A percentile compares a stretch with the other conserved stretches of the same genome.
Evolutionary conservation across 805 yeast genomes (phyloP).

Genomic region (Jamesozyma jinghongensis): DNA sequence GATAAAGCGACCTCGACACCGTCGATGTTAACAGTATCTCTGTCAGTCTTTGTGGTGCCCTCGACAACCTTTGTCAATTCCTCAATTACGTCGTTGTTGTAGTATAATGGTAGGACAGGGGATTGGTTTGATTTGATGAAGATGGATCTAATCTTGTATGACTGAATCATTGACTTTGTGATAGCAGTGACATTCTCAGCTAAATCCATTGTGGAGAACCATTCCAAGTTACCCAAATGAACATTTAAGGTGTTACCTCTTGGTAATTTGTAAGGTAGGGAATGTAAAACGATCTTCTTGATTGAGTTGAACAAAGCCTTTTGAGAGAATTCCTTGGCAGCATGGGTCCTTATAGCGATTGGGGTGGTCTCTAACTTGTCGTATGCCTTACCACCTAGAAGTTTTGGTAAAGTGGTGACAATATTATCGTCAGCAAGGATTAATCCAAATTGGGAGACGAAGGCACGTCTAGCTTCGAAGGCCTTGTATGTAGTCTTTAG

Average conservation of each 20-base stretch:
- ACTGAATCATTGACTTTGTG: conserved; percentile 36
- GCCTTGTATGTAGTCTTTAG: conserved; percentile 79
- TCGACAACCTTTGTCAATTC: conserved; percentile 27
- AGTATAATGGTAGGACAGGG: conserved; percentile 78
- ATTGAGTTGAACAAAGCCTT: conserved; percentile 51
- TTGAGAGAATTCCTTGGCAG: conserved; percentile 32
- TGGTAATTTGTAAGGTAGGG: conserved; percentile 59
- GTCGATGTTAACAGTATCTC: conserved; percentile 26
- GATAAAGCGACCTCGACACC: conserved; percentile 41
- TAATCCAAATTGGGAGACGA: conserved; percentile 57
- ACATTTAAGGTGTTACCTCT: conserved; percentile 61
- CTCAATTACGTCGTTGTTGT: conserved; percentile 42
- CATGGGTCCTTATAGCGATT: conserved; percentile 46
- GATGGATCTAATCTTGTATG: conserved; percentile 43
- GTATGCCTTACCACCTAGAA: conserved; percentile 80
- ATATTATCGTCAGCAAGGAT: conserved; percentile 81
- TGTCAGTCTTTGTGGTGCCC: conserved; percentile 17
- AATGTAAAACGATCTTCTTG: conserved; percentile 41
- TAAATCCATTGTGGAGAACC: conserved; percentile 41
- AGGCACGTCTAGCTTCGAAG: conserved; percentile 79
- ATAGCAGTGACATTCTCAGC: conserved; percentile 54
- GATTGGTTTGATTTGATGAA: conserved; percentile 60
- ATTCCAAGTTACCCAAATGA: conserved; percentile 49
- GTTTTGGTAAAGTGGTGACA: conserved; percentile 68
- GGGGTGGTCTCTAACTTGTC: conserved; percentile 59